phyloP scores from a whole-genome alignment of 106 monocot species.

The Cymbidium sinense region DNA sequence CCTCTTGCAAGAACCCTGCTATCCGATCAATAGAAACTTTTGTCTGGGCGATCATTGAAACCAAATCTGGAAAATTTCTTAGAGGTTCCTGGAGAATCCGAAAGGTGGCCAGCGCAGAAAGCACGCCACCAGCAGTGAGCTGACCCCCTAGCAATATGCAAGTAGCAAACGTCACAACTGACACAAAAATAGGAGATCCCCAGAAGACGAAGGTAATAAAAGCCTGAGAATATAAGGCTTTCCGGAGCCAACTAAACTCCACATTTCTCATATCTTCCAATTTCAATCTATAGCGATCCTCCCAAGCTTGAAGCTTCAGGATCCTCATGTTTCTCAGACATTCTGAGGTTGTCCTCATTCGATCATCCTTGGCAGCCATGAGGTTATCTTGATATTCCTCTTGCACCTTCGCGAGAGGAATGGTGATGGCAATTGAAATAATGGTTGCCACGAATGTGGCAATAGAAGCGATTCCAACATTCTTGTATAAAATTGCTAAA shows the following conservation, averaged over 20 bases:
- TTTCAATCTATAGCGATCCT: constrained; percentile 63
- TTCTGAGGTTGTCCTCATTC: constrained; percentile 97
- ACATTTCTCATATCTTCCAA: constrained; percentile 85
- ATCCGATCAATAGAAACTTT: constrained; percentile 88
- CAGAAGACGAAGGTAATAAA: constrained; percentile 90
- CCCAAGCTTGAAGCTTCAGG: constrained; percentile 96
- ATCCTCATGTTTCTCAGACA: constrained; percentile 96
- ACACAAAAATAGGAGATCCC: constrained; percentile 93
- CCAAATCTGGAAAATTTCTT: constrained; percentile 87
- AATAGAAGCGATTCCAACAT: constrained; percentile 71
- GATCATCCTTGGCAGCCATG: constrained; percentile 92
- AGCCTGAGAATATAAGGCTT: constrained; percentile 75
- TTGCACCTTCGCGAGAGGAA: constrained; percentile 85
- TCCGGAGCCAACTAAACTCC: constrained; percentile 74
- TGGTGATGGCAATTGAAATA: constrained; percentile 70
- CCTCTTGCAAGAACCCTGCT: constrained; percentile 62
- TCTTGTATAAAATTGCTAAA: constrained; percentile 76
- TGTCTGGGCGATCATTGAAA: constrained; percentile 90
- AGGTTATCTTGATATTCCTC: constrained; percentile 87
- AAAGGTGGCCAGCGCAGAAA: constrained; percentile 92
- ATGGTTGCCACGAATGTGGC: constrained; percentile 66
- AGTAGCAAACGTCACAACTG: constrained; percentile 82
- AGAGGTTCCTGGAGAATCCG: constrained; percentile 92
- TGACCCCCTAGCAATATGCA: constrained; percentile 63
- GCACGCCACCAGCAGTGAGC: constrained; percentile 84